Conservation (phyloP, 2,329 filamentous ascomycete genomes). For the Trichophyton verrucosum region DNA sequence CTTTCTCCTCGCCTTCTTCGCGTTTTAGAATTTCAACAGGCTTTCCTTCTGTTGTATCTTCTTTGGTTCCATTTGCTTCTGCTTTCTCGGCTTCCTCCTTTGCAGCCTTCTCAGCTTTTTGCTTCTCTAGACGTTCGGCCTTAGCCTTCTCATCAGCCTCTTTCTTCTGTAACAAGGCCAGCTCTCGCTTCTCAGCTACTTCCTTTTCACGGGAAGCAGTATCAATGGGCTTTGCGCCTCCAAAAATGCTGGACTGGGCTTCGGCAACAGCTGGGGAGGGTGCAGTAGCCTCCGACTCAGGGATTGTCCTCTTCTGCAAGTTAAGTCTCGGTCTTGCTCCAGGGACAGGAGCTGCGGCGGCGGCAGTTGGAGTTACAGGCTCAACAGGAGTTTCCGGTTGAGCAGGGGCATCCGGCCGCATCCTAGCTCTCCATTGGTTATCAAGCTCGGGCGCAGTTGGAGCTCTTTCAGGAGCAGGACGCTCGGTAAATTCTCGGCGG, state of each 20-base stretch:
- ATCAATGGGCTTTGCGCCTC: constrained; percentile 85
- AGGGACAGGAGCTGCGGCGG: constrained; percentile 48
- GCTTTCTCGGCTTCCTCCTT: constrained; percentile 36
- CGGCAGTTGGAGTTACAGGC: constrained; percentile 50
- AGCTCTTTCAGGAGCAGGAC: constrained; percentile 50
- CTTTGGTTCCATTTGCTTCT: constrained; percentile 31
- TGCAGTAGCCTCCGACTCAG: constrained; percentile 54
- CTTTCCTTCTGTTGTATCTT: constrained; percentile 33
- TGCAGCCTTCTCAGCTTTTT: constrained; percentile 52
- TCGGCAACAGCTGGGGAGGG: constrained; percentile 41
- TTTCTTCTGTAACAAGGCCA: constrained; percentile 65
- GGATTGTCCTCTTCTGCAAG: constrained; percentile 79
- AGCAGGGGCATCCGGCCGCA: constrained; percentile 72
- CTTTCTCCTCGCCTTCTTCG: constrained; percentile 33
- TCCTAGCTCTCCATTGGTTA: constrained; percentile 81
- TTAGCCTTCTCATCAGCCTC: constrained; percentile 78
- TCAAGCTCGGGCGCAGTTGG: constrained; percentile 86
- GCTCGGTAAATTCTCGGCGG: constrained; percentile 61
- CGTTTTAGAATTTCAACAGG: constrained; percentile 46
- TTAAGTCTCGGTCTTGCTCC: constrained; percentile 69
- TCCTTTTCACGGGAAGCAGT: constrained; percentile 79
- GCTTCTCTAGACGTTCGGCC: constrained; percentile 55
- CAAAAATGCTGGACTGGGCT: constrained; percentile 83
- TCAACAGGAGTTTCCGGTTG: constrained; percentile 31
- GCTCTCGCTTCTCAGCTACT: constrained; percentile 74